Evolutionary conservation across 495 filamentous ascomycete species (phyloP).

Genomic region (Aspergillus leporis): DNA sequence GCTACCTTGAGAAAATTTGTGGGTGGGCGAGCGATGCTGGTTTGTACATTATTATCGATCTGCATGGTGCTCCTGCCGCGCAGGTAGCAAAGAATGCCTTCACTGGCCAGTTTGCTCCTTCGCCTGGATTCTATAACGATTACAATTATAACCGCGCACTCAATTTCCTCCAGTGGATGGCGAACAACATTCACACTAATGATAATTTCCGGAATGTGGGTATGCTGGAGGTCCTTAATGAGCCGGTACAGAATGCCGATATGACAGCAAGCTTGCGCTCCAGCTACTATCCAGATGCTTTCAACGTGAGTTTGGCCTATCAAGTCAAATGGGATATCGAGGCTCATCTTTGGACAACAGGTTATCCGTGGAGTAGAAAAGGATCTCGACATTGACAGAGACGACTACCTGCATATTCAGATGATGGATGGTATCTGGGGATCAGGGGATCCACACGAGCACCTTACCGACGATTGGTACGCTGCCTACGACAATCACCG

Average conservation of each 20-base stretch:
- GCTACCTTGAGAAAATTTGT: conserved; percentile 54
- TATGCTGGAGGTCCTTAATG: conserved; percentile 61
- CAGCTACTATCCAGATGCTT: conserved; percentile 51
- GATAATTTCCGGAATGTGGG: conserved; percentile 56
- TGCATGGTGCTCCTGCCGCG: conserved; percentile 63
- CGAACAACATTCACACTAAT: conserved; percentile 54
- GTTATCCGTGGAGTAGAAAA: conserved; percentile 50
- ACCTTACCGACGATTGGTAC: conserved; percentile 38
- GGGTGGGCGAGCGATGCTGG: conserved; percentile 56
- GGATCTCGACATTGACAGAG: conserved; percentile 30
- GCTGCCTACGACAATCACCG: conserved; percentile 55
- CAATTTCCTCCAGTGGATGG: conserved; percentile 60
- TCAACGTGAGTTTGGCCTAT: conserved; percentile 23
- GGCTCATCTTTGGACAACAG: conserved; percentile 8
- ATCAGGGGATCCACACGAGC: conserved; percentile 48
- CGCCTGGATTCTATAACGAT: conserved; percentile 54
- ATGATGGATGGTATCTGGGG: conserved; percentile 58
- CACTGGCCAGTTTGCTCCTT: conserved; percentile 53
- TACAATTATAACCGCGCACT: conserved; percentile 59
- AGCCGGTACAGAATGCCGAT: conserved; percentile 47
- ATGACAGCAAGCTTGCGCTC: conserved; percentile 34
- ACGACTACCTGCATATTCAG: conserved; percentile 53
- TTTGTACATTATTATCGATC: conserved; percentile 63
- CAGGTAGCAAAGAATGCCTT: conserved; percentile 51
- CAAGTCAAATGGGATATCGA: background rate